Evolutionary conservation across 495 filamentous ascomycete species (phyloP).

Genomic region (Copromyces sp.): DNA sequence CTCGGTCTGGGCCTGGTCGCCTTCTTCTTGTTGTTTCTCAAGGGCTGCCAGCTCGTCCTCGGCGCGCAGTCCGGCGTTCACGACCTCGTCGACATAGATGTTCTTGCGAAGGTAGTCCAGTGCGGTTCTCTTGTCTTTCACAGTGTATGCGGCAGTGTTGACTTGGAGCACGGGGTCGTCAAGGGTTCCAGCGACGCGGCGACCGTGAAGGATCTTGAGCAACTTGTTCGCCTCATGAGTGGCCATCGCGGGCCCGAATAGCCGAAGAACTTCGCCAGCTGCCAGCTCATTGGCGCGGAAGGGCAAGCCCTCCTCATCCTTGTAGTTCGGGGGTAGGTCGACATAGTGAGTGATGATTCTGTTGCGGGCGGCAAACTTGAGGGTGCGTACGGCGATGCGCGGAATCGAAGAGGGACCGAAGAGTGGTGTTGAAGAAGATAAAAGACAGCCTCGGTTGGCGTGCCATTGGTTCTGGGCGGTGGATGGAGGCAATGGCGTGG

Average conservation of each 20-base stretch:
- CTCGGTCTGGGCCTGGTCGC: constrained; percentile 15
- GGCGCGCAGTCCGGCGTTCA: constrained; percentile 42
- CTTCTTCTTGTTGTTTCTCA: constrained; percentile 44
- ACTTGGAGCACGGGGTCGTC: constrained; percentile 37
- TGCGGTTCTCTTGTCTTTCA: constrained; percentile 32
- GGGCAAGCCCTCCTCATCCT: constrained; percentile 35
- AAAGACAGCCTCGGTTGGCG: neutral
- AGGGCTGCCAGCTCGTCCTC: constrained; percentile 50
- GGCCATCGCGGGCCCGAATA: constrained; percentile 51
- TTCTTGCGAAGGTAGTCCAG: constrained; percentile 58
- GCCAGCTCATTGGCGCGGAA: constrained; percentile 39
- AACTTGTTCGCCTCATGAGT: constrained; percentile 50
- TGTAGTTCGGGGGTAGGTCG: constrained; percentile 37
- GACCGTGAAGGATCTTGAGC: constrained; percentile 59
- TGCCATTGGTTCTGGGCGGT: neutral
- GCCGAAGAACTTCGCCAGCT: constrained; percentile 42
- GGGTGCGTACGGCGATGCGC: constrained; percentile 17
- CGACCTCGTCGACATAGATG: constrained; percentile 66
- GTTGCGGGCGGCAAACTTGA: constrained; percentile 5
- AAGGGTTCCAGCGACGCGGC: constrained; percentile 65
- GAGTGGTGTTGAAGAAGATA: neutral
- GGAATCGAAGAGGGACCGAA: neutral
- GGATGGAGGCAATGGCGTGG: neutral
- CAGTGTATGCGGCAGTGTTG: constrained; percentile 24
- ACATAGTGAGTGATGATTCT: constrained; percentile 30